A percentile compares a stretch with the other conserved stretches of the same genome.
These are phyloP conservation scores for Trichoderma gracile DNA, from an alignment of 2,329 filamentous ascomycete genomes.

Conservation along the genomic window DNA sequence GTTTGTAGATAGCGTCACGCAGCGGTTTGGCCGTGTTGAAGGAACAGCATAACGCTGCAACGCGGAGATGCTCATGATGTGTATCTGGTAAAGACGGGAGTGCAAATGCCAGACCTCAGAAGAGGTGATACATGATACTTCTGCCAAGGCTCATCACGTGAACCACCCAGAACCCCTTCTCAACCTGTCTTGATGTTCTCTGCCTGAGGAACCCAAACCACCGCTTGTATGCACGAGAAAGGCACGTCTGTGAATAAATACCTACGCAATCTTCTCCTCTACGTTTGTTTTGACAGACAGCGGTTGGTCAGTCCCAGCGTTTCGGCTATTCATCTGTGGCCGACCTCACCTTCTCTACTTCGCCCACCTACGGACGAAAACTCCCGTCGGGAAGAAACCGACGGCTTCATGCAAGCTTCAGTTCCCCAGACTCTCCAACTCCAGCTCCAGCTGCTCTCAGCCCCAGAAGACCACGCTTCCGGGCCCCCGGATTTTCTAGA, in stretches of 20 bases:
- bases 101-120: neutral
- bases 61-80: no score
- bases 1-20: neutral
- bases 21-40: no score
- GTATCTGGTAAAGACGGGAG: no score
- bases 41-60: neutral
- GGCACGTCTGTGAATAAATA: no score
- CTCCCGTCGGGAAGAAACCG: slow-evolving; percentile 6
- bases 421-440: slow-evolving; percentile 14
- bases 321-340: slow-evolving; percentile 8
- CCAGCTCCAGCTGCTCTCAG: slow-evolving; percentile 5
- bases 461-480: slow-evolving; percentile 5
- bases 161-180: neutral
- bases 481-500: slow-evolving; percentile 2
- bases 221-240: no score
- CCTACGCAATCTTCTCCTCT: neutral
- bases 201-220: neutral
- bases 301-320: neutral
- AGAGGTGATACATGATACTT: neutral
- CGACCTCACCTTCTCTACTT: neutral
- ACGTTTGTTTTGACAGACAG: neutral
- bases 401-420: neutral
- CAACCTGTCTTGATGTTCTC: neutral
- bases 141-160: neutral
- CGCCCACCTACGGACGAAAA: neutral